phyloP scores from a whole-genome alignment of 1,139 yeast genomes.

The Lodderomyces oxycetoniae region DNA sequence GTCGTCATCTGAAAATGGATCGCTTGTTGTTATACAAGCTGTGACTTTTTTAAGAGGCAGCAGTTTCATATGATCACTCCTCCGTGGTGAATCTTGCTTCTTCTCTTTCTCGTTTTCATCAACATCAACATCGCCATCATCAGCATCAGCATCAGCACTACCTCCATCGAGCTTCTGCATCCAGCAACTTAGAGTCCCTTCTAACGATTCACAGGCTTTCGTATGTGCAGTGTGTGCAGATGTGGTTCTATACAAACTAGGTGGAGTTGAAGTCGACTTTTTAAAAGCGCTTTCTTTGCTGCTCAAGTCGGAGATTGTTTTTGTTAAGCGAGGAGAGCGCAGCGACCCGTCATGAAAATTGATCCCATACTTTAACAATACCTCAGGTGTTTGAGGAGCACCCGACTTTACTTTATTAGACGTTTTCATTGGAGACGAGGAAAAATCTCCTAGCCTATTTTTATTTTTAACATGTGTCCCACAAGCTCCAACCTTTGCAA shows the following conservation, averaged over 20 bases:
- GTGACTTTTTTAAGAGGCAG: too few relatives aligned
- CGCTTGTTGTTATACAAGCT: too few relatives aligned
- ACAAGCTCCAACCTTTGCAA: constrained; percentile 1
- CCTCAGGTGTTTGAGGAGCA: constrained; percentile 25
- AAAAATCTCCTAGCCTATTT: constrained; percentile 5
- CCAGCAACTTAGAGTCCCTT: constrained; percentile 26
- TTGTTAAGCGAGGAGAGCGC: constrained; percentile 21
- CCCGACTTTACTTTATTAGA: constrained; percentile 5
- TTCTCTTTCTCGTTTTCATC: too few relatives aligned
- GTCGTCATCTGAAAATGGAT: constrained; percentile 38
- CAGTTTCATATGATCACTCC: too few relatives aligned
- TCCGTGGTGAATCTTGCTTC: too few relatives aligned
- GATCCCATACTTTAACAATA: constrained; percentile 37
- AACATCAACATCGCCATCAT: too few relatives aligned
- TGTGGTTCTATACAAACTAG: constrained; percentile 26
- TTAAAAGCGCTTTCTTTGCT: constrained; percentile 5
- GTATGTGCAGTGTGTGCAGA: constrained; percentile 18
- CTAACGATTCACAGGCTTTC: constrained; percentile 7
- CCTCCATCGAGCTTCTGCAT: constrained; percentile 28
- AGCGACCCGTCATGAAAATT: constrained; percentile 22
- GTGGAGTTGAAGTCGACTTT: constrained; percentile 8
- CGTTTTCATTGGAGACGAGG: constrained; percentile 37
- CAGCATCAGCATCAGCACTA: constrained; percentile 7
- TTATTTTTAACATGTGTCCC: too few relatives aligned
- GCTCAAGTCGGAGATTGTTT: constrained; percentile 28